Evolutionary conservation across 2,329 filamentous ascomycete genomes (phyloP).

Genomic region (Fusarium penzigii): DNA sequence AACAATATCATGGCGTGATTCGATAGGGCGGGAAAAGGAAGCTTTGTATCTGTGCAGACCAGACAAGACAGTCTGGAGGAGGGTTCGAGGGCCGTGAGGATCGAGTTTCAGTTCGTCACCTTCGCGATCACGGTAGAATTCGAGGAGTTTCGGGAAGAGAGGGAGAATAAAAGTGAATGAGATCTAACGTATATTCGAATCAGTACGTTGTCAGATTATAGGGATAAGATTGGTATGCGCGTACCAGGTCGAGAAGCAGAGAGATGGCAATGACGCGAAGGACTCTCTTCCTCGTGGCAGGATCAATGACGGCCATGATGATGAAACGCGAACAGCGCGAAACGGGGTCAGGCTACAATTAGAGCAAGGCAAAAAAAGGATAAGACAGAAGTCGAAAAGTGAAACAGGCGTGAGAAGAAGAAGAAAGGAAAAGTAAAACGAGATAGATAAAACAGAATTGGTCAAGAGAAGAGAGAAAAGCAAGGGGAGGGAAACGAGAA

Average conservation of each 20-base stretch:
- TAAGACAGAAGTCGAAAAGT: no score
- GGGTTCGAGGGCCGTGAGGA: constrained; percentile 54
- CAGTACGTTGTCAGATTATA: not conserved
- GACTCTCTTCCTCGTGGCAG: constrained; percentile 72
- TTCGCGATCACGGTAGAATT: constrained; percentile 92
- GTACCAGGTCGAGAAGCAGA: constrained; percentile 83
- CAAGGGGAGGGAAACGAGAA: no score
- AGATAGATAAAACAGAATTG: no score
- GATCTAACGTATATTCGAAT: constrained; percentile 57
- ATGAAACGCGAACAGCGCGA: not conserved
- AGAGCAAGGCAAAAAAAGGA: no score
- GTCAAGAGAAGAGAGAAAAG: no score
- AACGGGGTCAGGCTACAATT: no score
- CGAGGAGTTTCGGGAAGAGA: constrained; percentile 90
- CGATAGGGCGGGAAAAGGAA: constrained; percentile 87
- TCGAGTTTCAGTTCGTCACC: constrained; percentile 47
- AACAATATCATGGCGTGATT: constrained; percentile 95
- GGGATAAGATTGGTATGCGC: no score
- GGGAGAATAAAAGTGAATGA: constrained; percentile 99
- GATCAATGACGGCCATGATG: constrained; percentile 49
- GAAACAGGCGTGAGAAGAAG: no score
- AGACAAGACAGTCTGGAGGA: constrained; percentile 76
- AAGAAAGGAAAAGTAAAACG: no score
- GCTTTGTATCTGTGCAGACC: constrained; percentile 95
- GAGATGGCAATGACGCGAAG: constrained; percentile 87